These are phyloP conservation scores for Spathaspora sp. DNA, from an alignment of 1,139 yeast genomes.

Conservation along the genomic window DNA sequence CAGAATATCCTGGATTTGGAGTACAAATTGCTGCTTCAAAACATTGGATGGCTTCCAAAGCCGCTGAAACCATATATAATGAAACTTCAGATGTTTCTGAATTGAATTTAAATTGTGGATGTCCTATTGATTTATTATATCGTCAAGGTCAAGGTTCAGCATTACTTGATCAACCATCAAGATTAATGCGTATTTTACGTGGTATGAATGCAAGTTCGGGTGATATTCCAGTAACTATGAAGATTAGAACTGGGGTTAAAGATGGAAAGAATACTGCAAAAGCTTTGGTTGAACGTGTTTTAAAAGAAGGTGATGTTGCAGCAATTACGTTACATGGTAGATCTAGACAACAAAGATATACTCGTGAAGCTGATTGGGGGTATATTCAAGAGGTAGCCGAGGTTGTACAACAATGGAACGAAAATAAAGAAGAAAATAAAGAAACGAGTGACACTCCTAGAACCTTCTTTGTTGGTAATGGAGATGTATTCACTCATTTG, in stretches of 20 bases:
- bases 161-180: constrained; percentile 83
- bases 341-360: constrained; percentile 92
- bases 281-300: constrained; percentile 64
- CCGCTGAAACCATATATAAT: constrained; percentile 73
- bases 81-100: constrained; percentile 63
- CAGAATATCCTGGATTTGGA: constrained; percentile 88
- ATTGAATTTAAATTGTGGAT: constrained; percentile 90
- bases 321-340: constrained; percentile 96
- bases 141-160: constrained; percentile 97
- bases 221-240: constrained; percentile 87
- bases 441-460: constrained; percentile 48
- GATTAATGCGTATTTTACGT: constrained; percentile 71
- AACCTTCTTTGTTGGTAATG: constrained; percentile 81
- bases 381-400: constrained; percentile 77
- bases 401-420: constrained; percentile 61
- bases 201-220: constrained; percentile 90
- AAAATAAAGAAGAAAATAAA: constrained; percentile 51
- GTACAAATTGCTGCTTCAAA: constrained; percentile 91
- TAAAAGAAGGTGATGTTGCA: constrained; percentile 78
- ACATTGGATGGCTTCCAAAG: constrained; percentile 92
- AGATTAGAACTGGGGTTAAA: constrained; percentile 86
- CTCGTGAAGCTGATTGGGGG: constrained; percentile 90
- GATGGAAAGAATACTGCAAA: constrained; percentile 89
- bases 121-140: constrained; percentile 92
- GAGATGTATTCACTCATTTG: constrained; percentile 82